phyloP scores from a whole-genome alignment of 805 yeast genomes.

The Wickerhamomyces rabaulensis region DNA sequence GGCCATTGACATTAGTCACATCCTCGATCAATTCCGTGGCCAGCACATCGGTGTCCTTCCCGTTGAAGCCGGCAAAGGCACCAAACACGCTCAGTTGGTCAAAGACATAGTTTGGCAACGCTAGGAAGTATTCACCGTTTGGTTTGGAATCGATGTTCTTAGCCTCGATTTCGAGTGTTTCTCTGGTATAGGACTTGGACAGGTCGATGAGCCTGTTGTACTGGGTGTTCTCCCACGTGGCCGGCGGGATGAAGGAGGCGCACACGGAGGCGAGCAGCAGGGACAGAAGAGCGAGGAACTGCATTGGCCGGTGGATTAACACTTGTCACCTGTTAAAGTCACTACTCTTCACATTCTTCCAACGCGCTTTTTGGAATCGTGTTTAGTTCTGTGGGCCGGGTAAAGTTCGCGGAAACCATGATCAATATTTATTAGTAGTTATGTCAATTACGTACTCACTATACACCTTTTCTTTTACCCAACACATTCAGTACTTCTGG shows the following conservation, averaged over 20 bases:
- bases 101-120: slow-evolving; percentile 45
- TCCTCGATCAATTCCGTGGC: slow-evolving; percentile 25
- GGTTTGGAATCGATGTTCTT: slow-evolving; percentile 56
- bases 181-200: slow-evolving; percentile 59
- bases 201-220: slow-evolving; percentile 59
- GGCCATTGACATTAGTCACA: slow-evolving; percentile 20
- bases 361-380: not conserved
- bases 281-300: not conserved
- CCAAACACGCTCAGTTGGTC: slow-evolving; percentile 41
- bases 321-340: too few relatives aligned
- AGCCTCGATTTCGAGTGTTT: slow-evolving; percentile 47
- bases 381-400: not conserved
- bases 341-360: not conserved
- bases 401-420: not conserved
- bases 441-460: too few relatives aligned
- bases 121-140: slow-evolving; percentile 48
- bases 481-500: too few relatives aligned
- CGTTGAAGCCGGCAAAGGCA: slow-evolving; percentile 26
- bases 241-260: slow-evolving; percentile 14
- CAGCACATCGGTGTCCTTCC: slow-evolving; percentile 9
- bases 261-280: not conserved
- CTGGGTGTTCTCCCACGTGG: slow-evolving; percentile 48
- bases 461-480: too few relatives aligned
- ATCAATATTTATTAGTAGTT: too few relatives aligned
- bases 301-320: not conserved